These are phyloP conservation scores for Heliamphora ciliata DNA, from an alignment of 179 eudicot genomes.

Conservation along the genomic window DNA sequence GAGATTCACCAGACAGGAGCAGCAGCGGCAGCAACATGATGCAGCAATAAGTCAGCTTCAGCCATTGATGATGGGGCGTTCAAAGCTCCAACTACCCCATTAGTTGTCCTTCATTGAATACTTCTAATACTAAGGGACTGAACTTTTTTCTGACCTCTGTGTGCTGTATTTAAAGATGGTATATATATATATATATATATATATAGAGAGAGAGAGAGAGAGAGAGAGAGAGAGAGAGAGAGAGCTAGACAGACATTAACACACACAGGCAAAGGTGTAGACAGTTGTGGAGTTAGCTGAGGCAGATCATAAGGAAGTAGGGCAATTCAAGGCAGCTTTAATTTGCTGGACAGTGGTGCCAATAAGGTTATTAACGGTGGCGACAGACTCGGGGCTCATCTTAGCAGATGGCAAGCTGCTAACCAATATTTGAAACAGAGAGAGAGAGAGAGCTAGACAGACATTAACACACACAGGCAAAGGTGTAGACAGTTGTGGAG, in stretches of 20 bases:
- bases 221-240: no score
- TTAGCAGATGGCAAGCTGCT: slow-evolving; percentile 22
- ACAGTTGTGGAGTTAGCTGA: slow-evolving; percentile 6
- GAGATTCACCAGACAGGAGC: not conserved
- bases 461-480: no score
- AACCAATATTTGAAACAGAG: slow-evolving; percentile 35
- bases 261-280: not conserved
- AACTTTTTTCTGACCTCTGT: not conserved
- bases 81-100: slow-evolving; percentile 19
- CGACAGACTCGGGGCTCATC: slow-evolving; percentile 19
- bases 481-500: no score
- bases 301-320: slow-evolving; percentile 12
- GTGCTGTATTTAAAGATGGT: slow-evolving; percentile 13
- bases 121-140: not conserved
- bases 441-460: no score
- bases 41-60: slow-evolving; percentile 21
- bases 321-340: slow-evolving; percentile 21
- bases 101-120: slow-evolving; percentile 20
- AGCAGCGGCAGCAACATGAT: slow-evolving; percentile 10
- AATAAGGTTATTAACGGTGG: slow-evolving; percentile 29
- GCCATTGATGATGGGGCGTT: slow-evolving; percentile 16
- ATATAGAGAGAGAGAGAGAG: no score
- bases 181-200: no score
- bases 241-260: no score
- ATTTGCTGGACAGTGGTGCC: slow-evolving; percentile 30